These are phyloP conservation scores for Paramecium octaurelia DNA, from an alignment of 73 alveolate genomes.

Conservation along the genomic window DNA sequence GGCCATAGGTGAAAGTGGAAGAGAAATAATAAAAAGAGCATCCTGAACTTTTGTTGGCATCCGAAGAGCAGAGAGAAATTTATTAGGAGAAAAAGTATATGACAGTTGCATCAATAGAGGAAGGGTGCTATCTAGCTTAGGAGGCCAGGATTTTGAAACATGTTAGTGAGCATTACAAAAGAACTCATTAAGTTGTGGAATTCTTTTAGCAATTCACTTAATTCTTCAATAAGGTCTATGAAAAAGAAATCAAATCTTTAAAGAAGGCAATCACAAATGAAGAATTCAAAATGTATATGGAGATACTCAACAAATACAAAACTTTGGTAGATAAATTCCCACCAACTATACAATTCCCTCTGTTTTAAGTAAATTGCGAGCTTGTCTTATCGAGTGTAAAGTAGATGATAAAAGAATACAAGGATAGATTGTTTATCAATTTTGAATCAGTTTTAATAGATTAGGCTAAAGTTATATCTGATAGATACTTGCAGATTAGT, in stretches of 20 bases:
- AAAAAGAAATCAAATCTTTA: constrained; percentile 49
- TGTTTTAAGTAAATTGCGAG: constrained; percentile 46
- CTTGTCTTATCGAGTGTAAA: neutral
- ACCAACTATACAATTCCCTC: neutral
- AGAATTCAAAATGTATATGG: constrained; percentile 46
- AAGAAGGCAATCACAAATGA: constrained; percentile 36
- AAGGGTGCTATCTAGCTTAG: constrained; percentile 8
- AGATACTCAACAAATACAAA: constrained; percentile 5
- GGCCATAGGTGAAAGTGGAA: constrained; percentile 16
- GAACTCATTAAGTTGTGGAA: constrained; percentile 1
- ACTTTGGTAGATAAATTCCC: constrained; percentile 18
- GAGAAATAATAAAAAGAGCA: neutral
- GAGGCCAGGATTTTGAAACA: constrained; percentile 13
- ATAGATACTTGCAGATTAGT: constrained; percentile 3
- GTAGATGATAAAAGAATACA: constrained; percentile 13
- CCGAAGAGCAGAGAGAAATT: neutral
- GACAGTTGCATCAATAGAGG: constrained; percentile 26
- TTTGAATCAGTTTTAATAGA: constrained; percentile 45
- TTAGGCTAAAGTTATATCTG: constrained; percentile 29
- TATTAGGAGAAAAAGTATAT: constrained; percentile 33
- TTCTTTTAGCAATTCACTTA: constrained; percentile 30
- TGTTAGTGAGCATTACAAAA: constrained; percentile 35
- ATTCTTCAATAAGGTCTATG: constrained; percentile 33
- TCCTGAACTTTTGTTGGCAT: constrained; percentile 26
- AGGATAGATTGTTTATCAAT: neutral